Evolutionary conservation across 306 rosid genomes (phyloP).

Genomic region (Prunus mume): DNA sequence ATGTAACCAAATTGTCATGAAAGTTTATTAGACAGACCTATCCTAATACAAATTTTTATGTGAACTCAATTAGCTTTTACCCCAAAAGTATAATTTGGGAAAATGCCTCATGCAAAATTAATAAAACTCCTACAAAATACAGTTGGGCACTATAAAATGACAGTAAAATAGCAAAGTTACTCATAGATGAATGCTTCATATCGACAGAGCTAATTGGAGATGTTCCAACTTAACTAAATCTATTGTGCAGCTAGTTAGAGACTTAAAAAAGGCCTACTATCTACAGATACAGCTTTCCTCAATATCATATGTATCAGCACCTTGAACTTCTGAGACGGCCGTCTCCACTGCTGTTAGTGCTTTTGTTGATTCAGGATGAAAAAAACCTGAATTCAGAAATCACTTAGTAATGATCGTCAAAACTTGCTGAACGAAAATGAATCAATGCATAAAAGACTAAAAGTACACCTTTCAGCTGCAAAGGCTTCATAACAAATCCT

Average conservation of each 20-base stretch:
- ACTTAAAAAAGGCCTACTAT: neutral
- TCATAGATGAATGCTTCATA: neutral
- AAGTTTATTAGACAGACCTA: neutral
- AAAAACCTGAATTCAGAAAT: conserved; percentile 49
- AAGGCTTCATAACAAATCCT: conserved; percentile 72
- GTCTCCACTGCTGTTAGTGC: conserved; percentile 33
- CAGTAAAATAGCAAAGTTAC: neutral
- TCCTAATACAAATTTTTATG: neutral
- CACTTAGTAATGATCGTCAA: conserved; percentile 19
- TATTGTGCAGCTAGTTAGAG: neutral
- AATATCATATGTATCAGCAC: conserved; percentile 28
- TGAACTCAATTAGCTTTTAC: neutral
- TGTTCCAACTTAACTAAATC: neutral
- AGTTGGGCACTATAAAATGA: neutral
- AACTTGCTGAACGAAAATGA: conserved; percentile 11
- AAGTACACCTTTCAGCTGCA: conserved; percentile 69
- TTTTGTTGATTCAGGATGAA: conserved; percentile 36
- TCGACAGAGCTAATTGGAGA: neutral
- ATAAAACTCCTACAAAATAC: neutral
- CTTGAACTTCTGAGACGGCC: conserved; percentile 42
- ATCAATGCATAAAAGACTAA: conserved; percentile 4
- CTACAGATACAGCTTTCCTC: neutral
- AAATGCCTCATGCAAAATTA: neutral
- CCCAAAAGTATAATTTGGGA: neutral
- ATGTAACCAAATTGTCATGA: too few relatives aligned